Evolutionary conservation across 169 alveolate species (phyloP).

Genomic region (Plasmodium sp.): DNA sequence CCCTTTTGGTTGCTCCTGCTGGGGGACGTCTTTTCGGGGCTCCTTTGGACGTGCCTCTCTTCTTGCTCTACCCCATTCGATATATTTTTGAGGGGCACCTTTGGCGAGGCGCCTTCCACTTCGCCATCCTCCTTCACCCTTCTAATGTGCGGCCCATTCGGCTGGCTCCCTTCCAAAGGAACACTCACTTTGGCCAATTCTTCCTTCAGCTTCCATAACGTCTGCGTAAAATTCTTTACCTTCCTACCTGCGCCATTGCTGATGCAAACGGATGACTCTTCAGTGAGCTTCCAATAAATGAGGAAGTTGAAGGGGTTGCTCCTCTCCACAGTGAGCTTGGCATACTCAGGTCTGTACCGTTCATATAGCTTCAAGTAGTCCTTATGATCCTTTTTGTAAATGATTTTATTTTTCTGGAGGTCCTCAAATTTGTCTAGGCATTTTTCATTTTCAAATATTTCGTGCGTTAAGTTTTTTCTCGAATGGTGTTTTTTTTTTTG

Average conservation of each 20-base stretch:
- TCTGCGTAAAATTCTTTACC: slow-evolving; percentile 13
- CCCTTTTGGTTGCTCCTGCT: neutral
- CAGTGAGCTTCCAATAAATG: slow-evolving; percentile 10
- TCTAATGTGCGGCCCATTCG: neutral
- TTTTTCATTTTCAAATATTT: slow-evolving; percentile 50
- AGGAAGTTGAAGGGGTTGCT: slow-evolving; percentile 8
- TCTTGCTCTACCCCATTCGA: neutral
- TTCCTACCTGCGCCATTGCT: neutral
- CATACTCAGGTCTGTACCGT: slow-evolving; percentile 22
- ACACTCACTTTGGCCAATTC: neutral
- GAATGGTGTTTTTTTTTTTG: slow-evolving; percentile 7
- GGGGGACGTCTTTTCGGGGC: neutral
- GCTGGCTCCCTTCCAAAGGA: neutral
- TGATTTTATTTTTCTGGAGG: slow-evolving; percentile 20
- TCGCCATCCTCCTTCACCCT: neutral
- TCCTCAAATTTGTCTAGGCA: slow-evolving; percentile 55
- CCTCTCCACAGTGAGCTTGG: slow-evolving; percentile 40
- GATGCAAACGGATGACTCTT: neutral
- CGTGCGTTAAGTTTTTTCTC: neutral
- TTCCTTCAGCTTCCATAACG: neutral
- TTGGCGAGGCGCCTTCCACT: neutral
- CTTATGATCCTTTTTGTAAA: slow-evolving; percentile 52
- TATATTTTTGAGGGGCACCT: neutral
- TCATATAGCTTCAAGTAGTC: slow-evolving; percentile 23
- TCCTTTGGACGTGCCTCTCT: neutral